A percentile compares a stretch with the other conserved stretches of the same genome.
Evolutionary conservation across 2,329 filamentous ascomycete genomes (phyloP).

Genomic region (Rugonectria rugulosa): DNA sequence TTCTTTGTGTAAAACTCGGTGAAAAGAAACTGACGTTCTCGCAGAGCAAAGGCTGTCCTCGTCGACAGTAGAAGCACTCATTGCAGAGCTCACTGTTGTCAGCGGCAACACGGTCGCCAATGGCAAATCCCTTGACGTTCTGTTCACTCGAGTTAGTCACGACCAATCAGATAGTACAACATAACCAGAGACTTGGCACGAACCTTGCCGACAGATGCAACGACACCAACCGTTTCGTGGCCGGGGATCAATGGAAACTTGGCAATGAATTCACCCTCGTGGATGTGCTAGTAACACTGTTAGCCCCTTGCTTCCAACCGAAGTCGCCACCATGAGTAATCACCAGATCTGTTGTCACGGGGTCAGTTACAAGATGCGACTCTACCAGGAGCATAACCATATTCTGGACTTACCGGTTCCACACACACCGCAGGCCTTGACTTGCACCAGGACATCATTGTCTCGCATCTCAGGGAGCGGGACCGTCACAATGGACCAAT

Average conservation of each 20-base stretch:
- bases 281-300: constrained; percentile 56
- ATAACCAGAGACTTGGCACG: neutral
- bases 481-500: constrained; percentile 67
- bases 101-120: constrained; percentile 71
- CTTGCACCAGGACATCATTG: constrained; percentile 69
- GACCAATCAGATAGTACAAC: neutral
- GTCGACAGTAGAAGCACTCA: constrained; percentile 77
- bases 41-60: constrained; percentile 72
- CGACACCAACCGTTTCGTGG: constrained; percentile 72
- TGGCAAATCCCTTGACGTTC: constrained; percentile 65
- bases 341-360: constrained; percentile 45
- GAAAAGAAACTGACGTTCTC: constrained; percentile 55
- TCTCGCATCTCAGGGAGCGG: constrained; percentile 67
- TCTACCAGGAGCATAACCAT: neutral
- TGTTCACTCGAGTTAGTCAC: constrained; percentile 27
- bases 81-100: constrained; percentile 73
- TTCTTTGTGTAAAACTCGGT: neutral
- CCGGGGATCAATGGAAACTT: constrained; percentile 73
- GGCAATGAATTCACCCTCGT: constrained; percentile 72
- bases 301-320: constrained; percentile 1
- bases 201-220: constrained; percentile 62
- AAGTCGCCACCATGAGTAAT: constrained; percentile 10
- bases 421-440: constrained; percentile 72
- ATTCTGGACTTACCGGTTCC: constrained; percentile 56
- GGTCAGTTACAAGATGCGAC: constrained; percentile 31